phyloP scores from a whole-genome alignment of 345 rosid species.

The Salix purpurea region DNA sequence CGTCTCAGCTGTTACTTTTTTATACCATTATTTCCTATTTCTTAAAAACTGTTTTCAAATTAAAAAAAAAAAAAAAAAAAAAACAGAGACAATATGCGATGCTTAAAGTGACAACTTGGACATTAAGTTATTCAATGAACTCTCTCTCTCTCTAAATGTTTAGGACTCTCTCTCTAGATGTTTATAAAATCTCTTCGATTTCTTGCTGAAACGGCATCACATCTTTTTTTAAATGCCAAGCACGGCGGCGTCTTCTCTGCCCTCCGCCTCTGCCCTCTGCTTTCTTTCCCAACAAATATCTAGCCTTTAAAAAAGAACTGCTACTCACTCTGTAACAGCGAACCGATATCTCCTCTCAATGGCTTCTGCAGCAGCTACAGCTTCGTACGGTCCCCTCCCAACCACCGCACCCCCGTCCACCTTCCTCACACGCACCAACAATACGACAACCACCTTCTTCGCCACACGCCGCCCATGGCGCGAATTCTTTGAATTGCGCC shows the following conservation, averaged over 20 bases:
- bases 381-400: slow-evolving; percentile 17
- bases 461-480: slow-evolving; percentile 67
- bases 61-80: too few relatives aligned
- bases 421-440: slow-evolving; percentile 28
- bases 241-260: background rate
- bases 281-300: background rate
- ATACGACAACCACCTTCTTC: slow-evolving; percentile 21
- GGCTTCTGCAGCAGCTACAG: slow-evolving; percentile 15
- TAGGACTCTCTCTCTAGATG: background rate
- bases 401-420: slow-evolving; percentile 15
- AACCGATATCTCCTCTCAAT: slow-evolving; percentile 1
- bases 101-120: too few relatives aligned
- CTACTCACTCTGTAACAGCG: background rate
- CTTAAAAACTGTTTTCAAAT: background rate
- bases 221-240: background rate
- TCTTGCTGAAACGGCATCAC: background rate
- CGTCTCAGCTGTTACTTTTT: too few relatives aligned
- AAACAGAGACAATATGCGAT: background rate
- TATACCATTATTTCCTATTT: background rate
- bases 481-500: slow-evolving; percentile 34
- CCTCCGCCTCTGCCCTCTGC: background rate
- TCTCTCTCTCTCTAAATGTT: background rate
- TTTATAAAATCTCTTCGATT: background rate
- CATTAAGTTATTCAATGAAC: background rate
- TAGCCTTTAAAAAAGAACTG: background rate